Evolutionary conservation across 768 basidiomycete species (phyloP), one percentile per base, ranked within the genome.

Genomic region (Tulasnella sp.): DNA sequence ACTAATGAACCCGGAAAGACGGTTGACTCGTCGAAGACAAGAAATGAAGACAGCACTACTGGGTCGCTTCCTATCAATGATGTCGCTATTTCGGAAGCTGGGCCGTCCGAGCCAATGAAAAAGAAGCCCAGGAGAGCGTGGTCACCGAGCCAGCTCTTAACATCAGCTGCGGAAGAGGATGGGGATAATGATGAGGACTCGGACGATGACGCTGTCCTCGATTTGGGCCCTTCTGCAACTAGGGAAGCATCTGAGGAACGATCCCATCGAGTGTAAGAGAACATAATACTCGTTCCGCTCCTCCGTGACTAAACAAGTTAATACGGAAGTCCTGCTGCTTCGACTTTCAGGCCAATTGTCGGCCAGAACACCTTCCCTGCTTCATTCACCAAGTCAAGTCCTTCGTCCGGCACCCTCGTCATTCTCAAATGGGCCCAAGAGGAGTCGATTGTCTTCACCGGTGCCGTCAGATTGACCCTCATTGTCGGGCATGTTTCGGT

Each of bases 371-470:
- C 85, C 8, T 88, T 89, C 78, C 78, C 58, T 17, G 29, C 78
- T 45, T 1, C 58, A 67, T 71, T 25, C 34, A 6, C 45, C 72
- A 38, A 0, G 15, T 54, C 45, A 15, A 3, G 11, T 25, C 3
- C 29, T 34, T 64, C 58, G 9, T 29, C 29, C 29, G 77, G 83
- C 0, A 82, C 85, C 1, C 75, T 89, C 1, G 71, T 91, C 39
- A 79, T 85, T 2, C 82, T 93, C 12, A 79, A 81, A 5, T 81
- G 83, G 9, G 58, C 29, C 29, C 58, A 64, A 64, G 83, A 82
- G 25, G 87, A 93, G 78, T 87, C 87, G 0, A 79, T 94, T 8
- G 86, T 91, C 39, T 81, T 96, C n/a, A 84, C 92, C 9, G 96
- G 96, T 5, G 84, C 85, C 0, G 93, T 89, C 81, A 81, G 80